Evolutionary conservation across 2,329 filamentous ascomycete genomes (phyloP).

Genomic region (Colletotrichum cereale): DNA sequence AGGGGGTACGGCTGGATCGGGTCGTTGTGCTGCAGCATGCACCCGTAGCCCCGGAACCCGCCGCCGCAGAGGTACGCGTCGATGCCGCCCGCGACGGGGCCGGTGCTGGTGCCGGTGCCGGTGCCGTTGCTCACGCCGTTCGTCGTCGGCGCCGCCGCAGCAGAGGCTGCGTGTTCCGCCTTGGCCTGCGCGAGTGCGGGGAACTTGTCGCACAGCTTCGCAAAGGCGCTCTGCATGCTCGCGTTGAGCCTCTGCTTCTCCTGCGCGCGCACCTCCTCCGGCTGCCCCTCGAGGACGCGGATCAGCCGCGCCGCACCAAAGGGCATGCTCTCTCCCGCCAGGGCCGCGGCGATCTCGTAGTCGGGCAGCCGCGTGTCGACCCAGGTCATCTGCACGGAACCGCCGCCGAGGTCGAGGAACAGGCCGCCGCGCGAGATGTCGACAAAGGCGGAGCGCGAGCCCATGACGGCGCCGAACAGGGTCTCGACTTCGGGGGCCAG

Average conservation of each 20-base stretch:
- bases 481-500: conserved; percentile 86
- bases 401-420: conserved; percentile 88
- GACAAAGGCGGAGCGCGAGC: conserved; percentile 80
- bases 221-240: conserved; percentile 72
- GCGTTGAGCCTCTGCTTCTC: conserved; percentile 67
- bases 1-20: conserved; percentile 83
- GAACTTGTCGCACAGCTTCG: conserved; percentile 62
- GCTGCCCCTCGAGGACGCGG: conserved; percentile 58
- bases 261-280: conserved; percentile 55
- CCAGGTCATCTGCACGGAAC: conserved; percentile 75
- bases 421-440: conserved; percentile 73
- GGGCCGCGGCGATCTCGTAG: conserved; percentile 67
- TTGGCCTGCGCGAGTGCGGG: conserved; percentile 58
- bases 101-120: conserved; percentile 36
- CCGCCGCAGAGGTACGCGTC: conserved; percentile 89
- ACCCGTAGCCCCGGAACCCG: conserved; percentile 91
- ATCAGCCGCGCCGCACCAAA: conserved; percentile 72
- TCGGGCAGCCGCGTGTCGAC: conserved; percentile 61
- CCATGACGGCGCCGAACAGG: conserved; percentile 80
- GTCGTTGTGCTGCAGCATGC: conserved; percentile 86
- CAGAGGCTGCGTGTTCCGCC: conserved; percentile 36
- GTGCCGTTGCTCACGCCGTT: conserved; percentile 42
- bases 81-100: conserved; percentile 58
- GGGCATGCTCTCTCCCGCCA: conserved; percentile 68
- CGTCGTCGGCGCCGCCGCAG: conserved; percentile 47